Base-by-base conservation (phyloP, 2,329 filamentous ascomycete species). In the Hortaea sp. region DNA sequence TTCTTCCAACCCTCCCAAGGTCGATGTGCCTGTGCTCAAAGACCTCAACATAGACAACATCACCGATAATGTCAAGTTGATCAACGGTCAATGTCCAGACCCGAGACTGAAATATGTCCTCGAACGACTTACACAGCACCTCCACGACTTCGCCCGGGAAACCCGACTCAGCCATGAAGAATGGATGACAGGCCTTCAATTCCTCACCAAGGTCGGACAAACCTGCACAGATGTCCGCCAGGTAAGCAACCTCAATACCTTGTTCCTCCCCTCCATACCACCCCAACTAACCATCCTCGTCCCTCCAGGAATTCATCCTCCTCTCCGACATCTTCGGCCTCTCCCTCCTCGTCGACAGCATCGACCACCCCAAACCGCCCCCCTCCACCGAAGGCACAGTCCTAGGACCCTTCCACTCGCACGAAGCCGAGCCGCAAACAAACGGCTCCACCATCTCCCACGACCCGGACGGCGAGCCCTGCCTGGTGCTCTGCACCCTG, bases 81-180 rank as follows among this genome's bases (percentile, higher is more conserved):
- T 88, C 65, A 90, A 90, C 68, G 83, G 82, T 7, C 77, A 82
- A 69, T 78, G 78, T 57, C 62, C 71, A 7, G 73, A 88, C 57
- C 69, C 74, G 20, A 76, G 86, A 13, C 68, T 86, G 50, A 82
- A 78, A 51, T 89, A 85, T 62, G 64, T 92, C 40, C 76, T 90
- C 61, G 78, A 84, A 56, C 74, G 83, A 12, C 74, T 89, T 10
- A 83, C 89, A 41, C 77, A 78, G 9, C 85, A 92, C 65, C 69
- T 90, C 1, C 86, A 92, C 66, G 85, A 89, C 67, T 90, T 88
- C 62, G 84, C 84, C 5, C 76, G 85, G 45, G 86, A 90, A 65
- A 89, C 84, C 1, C 72, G 85, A 29, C 72, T 90, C 31, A 85
- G 79, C 62, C 84, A 82, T 4, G 72, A 79, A 2, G 86, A 92